Conservation (phyloP, 2,329 filamentous ascomycete species). For the Thermoascus crustaceus region DNA sequence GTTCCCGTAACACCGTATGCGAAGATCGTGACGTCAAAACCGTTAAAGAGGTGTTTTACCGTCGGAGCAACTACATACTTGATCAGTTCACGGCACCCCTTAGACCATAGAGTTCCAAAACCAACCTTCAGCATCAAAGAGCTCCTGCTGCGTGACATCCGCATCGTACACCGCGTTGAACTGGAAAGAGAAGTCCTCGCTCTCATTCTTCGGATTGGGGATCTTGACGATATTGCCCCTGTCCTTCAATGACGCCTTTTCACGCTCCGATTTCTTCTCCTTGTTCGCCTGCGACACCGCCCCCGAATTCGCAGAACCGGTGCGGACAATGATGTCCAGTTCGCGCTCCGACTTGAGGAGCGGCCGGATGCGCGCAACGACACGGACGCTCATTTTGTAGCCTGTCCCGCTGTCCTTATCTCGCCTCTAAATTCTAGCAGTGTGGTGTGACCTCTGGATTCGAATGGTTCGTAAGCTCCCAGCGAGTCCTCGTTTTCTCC, state of each 20-base stretch:
- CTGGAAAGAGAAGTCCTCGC: slow-evolving; percentile 85
- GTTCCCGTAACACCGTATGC: slow-evolving; percentile 91
- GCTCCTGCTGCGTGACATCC: slow-evolving; percentile 68
- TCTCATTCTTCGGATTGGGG: slow-evolving; percentile 86
- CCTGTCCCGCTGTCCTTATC: too few relatives aligned
- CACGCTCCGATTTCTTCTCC: slow-evolving; percentile 18
- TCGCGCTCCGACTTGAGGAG: slow-evolving; percentile 78
- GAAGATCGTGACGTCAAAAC: slow-evolving; percentile 80
- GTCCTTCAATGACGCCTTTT: slow-evolving; percentile 36
- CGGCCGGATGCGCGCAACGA: slow-evolving; percentile 84
- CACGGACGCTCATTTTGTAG: slow-evolving; percentile 53
- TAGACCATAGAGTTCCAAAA: slow-evolving; percentile 8
- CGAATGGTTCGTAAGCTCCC: neutral
- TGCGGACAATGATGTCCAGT: slow-evolving; percentile 77
- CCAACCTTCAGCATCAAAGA: slow-evolving; percentile 84
- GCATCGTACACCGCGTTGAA: slow-evolving; percentile 91
- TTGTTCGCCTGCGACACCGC: slow-evolving; percentile 12
- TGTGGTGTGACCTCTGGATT: too few relatives aligned
- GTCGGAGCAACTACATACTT: slow-evolving; percentile 67
- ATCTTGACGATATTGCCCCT: slow-evolving; percentile 69
- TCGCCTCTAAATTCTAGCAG: too few relatives aligned
- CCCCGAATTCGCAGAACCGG: slow-evolving; percentile 33
- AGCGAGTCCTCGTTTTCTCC: too few relatives aligned
- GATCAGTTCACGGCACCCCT: slow-evolving; percentile 12
- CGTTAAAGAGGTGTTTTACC: slow-evolving; percentile 79